phyloP scores from a whole-genome alignment of 805 yeast genomes.

The Candida nonsorbophila region DNA sequence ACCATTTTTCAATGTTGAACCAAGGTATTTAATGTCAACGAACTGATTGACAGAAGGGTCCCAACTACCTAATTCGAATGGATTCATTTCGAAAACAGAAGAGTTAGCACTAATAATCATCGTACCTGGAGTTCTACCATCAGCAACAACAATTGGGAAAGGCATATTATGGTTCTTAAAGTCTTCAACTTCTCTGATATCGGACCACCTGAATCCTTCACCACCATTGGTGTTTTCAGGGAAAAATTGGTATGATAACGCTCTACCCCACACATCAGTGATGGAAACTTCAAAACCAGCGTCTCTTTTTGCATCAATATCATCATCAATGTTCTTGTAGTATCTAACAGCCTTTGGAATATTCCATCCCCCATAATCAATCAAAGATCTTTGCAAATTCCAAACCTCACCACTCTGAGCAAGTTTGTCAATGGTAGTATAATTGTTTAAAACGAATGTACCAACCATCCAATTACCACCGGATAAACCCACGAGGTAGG shows the following conservation, averaged over 20 bases:
- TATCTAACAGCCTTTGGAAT: constrained; percentile 60
- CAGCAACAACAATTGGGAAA: constrained; percentile 33
- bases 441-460: constrained; percentile 56
- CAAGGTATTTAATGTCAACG: constrained; percentile 62
- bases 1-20: constrained; percentile 62
- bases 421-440: constrained; percentile 43
- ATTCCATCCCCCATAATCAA: constrained; percentile 59
- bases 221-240: constrained; percentile 19
- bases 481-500: constrained; percentile 74
- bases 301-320: constrained; percentile 24
- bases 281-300: constrained; percentile 33
- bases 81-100: constrained; percentile 33
- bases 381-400: constrained; percentile 56
- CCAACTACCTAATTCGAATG: constrained; percentile 72
- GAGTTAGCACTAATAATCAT: constrained; percentile 26
- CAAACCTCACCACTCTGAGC: constrained; percentile 22
- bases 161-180: constrained; percentile 32
- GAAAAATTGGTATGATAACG: constrained; percentile 35
- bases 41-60: constrained; percentile 69
- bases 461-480: constrained; percentile 61
- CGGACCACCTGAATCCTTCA: constrained; percentile 24
- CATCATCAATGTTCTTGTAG: constrained; percentile 23
- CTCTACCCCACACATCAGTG: constrained; percentile 42
- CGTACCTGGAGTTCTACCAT: constrained; percentile 33
- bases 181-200: constrained; percentile 16